Percentiles rank a stretch among this genome's conserved stretches.
These are phyloP conservation scores for Hylodesmum podocarpum DNA, from an alignment of 306 rosid species.

Conservation along the genomic window DNA sequence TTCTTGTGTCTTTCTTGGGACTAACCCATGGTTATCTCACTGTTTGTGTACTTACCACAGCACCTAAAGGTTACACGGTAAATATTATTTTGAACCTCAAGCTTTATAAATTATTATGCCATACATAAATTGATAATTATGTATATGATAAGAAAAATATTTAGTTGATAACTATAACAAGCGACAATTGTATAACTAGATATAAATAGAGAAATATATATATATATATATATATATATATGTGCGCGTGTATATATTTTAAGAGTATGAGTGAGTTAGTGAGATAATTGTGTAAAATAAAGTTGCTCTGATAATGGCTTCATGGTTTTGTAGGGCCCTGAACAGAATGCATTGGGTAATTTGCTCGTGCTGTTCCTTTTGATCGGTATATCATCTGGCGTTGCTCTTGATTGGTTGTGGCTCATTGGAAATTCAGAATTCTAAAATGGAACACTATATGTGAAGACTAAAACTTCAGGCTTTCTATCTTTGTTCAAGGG, in stretches of 20 bases:
- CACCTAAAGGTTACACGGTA: conserved; percentile 74
- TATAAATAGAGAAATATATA: too few relatives aligned
- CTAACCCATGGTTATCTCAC: conserved; percentile 70
- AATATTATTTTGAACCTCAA: not conserved
- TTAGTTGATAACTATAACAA: too few relatives aligned
- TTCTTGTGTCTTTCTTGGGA: conserved; percentile 67
- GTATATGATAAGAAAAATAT: too few relatives aligned
- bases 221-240: too few relatives aligned
- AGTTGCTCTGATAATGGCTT: not conserved
- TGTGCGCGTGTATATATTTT: too few relatives aligned
- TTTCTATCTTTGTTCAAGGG: not conserved
- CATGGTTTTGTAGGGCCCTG: conserved; percentile 65
- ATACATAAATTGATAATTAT: too few relatives aligned
- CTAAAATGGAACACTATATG: not conserved
- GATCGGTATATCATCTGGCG: conserved; percentile 66
- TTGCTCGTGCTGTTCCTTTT: conserved; percentile 63
- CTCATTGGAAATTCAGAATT: conserved; percentile 54
- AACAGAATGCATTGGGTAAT: conserved; percentile 88
- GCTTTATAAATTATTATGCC: not conserved
- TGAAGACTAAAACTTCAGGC: not conserved
- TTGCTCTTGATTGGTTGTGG: conserved; percentile 78
- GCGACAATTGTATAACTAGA: too few relatives aligned
- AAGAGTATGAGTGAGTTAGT: too few relatives aligned
- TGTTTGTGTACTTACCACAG: conserved; percentile 67
- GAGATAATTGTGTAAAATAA: too few relatives aligned